A percentile compares a stretch with the other conserved stretches of the same genome.
phyloP scores from a whole-genome alignment of 805 yeast species.

The Candida caryicola region DNA sequence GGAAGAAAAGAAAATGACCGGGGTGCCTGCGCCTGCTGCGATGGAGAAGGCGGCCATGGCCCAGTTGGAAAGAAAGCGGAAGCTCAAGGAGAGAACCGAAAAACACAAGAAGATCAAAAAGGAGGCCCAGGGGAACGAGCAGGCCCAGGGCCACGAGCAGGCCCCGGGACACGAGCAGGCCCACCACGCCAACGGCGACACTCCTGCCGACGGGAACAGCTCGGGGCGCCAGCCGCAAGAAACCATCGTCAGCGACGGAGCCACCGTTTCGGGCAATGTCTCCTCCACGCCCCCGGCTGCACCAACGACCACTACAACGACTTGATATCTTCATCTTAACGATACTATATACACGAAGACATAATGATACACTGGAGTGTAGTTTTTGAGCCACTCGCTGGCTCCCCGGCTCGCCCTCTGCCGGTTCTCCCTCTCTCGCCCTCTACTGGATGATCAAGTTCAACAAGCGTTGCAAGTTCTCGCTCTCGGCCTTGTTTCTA shows the following conservation, averaged over 20 bases:
- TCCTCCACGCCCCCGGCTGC: background rate
- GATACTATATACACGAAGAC: constrained; percentile 1
- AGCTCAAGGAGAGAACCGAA: constrained; percentile 21
- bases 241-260: too few relatives aligned
- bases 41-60: constrained; percentile 13
- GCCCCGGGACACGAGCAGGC: too few relatives aligned
- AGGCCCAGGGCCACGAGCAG: too few relatives aligned
- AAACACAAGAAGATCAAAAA: constrained; percentile 12
- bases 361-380: constrained; percentile 1
- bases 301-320: background rate
- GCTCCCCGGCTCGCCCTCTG: too few relatives aligned
- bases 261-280: too few relatives aligned
- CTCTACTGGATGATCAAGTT: constrained; percentile 19
- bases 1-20: constrained; percentile 49
- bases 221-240: too few relatives aligned
- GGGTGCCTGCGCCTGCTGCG: constrained; percentile 20
- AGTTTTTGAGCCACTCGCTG: too few relatives aligned
- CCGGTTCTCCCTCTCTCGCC: too few relatives aligned
- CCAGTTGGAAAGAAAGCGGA: constrained; percentile 30
- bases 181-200: too few relatives aligned
- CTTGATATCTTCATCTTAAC: background rate
- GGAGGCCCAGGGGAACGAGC: background rate
- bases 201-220: too few relatives aligned
- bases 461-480: constrained; percentile 23
- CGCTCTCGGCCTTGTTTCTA: constrained; percentile 32